These are phyloP conservation scores for Oldenlandia corymbosa DNA, from an alignment of 257 asterid genomes.

Conservation along the genomic window DNA sequence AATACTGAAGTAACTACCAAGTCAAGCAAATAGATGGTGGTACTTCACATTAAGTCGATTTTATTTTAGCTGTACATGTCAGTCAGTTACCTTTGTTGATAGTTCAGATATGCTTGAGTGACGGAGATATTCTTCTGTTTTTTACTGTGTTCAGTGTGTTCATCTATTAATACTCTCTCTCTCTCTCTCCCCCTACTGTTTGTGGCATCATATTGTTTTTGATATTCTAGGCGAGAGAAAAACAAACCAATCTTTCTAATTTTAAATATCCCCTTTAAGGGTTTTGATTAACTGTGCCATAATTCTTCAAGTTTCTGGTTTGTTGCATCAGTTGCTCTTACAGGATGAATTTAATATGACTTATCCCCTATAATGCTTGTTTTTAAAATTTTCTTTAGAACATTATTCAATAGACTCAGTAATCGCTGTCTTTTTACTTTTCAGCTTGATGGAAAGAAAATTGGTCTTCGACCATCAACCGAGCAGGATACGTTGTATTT, in stretches of 20 bases:
- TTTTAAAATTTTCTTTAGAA: not conserved
- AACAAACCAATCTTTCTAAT: not conserved
- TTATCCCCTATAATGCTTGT: not conserved
- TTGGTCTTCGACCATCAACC: conserved; percentile 76
- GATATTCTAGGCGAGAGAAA: not conserved
- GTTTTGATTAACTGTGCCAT: not conserved
- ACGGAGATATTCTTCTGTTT: too few relatives aligned
- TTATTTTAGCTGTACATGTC: too few relatives aligned
- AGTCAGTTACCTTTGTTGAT: too few relatives aligned
- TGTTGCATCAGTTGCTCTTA: not conserved
- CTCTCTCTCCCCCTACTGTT: too few relatives aligned
- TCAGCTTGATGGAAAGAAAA: conserved; percentile 82
- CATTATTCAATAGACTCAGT: not conserved
- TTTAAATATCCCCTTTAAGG: not conserved
- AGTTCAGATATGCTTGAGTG: too few relatives aligned
- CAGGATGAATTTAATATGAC: too few relatives aligned
- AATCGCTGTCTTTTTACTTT: not conserved
- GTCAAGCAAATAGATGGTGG: too few relatives aligned
- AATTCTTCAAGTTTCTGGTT: not conserved
- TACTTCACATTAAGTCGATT: too few relatives aligned
- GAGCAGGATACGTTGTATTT: conserved; percentile 70
- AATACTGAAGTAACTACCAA: too few relatives aligned
- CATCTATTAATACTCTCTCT: too few relatives aligned
- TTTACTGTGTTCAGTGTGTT: too few relatives aligned
- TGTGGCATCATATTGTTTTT: too few relatives aligned